Evolutionary conservation across 768 basidiomycete genomes (phyloP).

Genomic region (Xerocomellus amylosporus): DNA sequence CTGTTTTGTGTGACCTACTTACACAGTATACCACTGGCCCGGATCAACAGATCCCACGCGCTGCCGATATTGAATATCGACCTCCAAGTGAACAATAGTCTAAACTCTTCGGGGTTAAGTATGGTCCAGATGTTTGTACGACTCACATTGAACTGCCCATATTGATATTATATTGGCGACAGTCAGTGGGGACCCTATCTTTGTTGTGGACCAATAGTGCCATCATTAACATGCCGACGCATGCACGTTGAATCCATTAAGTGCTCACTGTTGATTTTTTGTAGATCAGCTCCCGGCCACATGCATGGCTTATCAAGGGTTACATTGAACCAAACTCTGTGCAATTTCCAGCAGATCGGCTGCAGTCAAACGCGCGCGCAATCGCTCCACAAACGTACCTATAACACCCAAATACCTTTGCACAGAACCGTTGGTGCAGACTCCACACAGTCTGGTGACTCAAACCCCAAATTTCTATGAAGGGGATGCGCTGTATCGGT

Average conservation of each 20-base stretch:
- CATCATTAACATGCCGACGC: not conserved
- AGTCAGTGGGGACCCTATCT: not conserved
- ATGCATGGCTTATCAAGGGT: not conserved
- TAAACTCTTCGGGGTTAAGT: not conserved
- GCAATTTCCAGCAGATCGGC: not conserved
- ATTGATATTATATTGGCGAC: not conserved
- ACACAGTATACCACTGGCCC: not conserved
- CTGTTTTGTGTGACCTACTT: too few species aligned
- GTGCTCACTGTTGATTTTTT: not conserved
- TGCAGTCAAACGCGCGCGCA: not conserved
- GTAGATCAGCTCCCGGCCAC: conserved; percentile 11
- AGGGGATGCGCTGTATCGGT: not conserved
- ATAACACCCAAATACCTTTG: not conserved
- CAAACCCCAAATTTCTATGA: not conserved
- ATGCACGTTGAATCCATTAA: conserved; percentile 8
- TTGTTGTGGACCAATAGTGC: conserved; percentile 11
- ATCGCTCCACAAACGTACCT: conserved; percentile 17
- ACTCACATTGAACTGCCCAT: conserved; percentile 6
- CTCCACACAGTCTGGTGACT: not conserved
- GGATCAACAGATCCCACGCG: conserved; percentile 18
- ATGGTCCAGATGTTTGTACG: not conserved
- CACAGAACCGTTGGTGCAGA: not conserved
- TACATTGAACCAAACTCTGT: not conserved
- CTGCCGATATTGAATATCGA: conserved; percentile 17
- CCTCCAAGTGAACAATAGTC: not conserved